These are phyloP conservation scores for Epichloe brachyelytri DNA, from an alignment of 2,329 filamentous ascomycete species.

Conservation along the genomic window DNA sequence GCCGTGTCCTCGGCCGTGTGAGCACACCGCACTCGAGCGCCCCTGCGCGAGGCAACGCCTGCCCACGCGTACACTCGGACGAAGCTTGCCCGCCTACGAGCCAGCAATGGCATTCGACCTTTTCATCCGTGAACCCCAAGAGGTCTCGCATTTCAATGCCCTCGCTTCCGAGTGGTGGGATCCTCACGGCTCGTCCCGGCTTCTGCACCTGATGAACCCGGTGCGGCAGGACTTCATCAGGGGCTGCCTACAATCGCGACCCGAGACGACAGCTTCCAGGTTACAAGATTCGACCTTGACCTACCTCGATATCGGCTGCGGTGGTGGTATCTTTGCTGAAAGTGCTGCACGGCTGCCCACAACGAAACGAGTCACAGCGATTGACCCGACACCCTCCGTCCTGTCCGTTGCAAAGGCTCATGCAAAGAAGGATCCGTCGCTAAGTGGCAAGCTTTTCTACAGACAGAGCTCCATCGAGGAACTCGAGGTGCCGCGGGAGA, in stretches of 20 bases:
- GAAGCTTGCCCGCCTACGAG: background rate
- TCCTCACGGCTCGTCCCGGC: conserved; percentile 77
- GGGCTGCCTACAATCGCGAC: conserved; percentile 48
- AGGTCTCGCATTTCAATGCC: conserved; percentile 88
- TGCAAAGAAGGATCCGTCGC: conserved; percentile 56
- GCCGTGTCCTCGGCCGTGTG: background rate
- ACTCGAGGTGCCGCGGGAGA: conserved; percentile 30
- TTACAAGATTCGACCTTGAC: conserved; percentile 29
- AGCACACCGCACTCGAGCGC: background rate
- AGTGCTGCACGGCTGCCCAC: conserved; percentile 57
- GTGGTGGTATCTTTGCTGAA: conserved; percentile 93
- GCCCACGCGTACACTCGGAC: background rate
- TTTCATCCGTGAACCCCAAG: conserved; percentile 69
- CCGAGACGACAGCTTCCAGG: conserved; percentile 21
- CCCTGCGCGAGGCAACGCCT: background rate
- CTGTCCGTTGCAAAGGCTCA: conserved; percentile 65
- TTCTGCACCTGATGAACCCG: conserved; percentile 96
- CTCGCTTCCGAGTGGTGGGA: conserved; percentile 97
- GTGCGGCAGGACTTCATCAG: conserved; percentile 86
- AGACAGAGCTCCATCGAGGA: conserved; percentile 65
- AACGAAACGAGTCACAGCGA: conserved; percentile 54
- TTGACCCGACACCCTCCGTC: conserved; percentile 66
- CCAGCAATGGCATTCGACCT: conserved; percentile 17
- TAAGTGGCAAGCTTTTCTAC: conserved; percentile 56
- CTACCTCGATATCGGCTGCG: conserved; percentile 89